These are phyloP conservation scores for Trifolium subterraneum DNA, from an alignment of 306 rosid genomes.

Conservation along the genomic window DNA sequence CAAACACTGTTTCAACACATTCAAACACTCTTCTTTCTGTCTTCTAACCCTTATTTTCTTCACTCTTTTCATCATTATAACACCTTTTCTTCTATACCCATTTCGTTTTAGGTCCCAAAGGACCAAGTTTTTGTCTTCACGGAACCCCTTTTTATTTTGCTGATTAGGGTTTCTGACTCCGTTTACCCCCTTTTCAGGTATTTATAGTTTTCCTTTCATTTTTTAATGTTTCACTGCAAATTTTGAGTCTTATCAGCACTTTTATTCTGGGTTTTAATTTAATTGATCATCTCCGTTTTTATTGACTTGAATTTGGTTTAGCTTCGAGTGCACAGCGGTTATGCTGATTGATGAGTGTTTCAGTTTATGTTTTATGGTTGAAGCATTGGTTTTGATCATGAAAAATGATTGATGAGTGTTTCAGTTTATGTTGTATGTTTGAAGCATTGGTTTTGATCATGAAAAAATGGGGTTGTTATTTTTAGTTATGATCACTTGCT, in stretches of 20 bases:
- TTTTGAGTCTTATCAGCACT: constrained; percentile 1
- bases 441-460: constrained; percentile 18
- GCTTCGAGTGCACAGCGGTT: constrained; percentile 31
- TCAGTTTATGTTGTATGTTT: constrained; percentile 35
- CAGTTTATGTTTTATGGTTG: constrained; percentile 36
- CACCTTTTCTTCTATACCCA: constrained; percentile 39
- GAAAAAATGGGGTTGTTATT: constrained; percentile 39
- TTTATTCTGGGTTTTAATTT: constrained; percentile 39
- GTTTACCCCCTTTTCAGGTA: constrained; percentile 46
- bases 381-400: constrained; percentile 14
- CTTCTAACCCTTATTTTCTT: constrained; percentile 13
- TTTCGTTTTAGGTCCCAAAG: constrained; percentile 27
- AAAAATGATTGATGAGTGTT: constrained; percentile 33
- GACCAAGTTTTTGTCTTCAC: constrained; percentile 4
- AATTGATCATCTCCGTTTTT: constrained; percentile 26
- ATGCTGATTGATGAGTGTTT: constrained; percentile 30
- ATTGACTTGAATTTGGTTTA: constrained; percentile 26
- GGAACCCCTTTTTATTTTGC: neutral
- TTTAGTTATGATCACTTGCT: constrained; percentile 43
- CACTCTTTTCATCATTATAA: constrained; percentile 11
- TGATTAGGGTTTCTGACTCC: constrained; percentile 52
- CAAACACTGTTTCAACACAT: constrained; percentile 12
- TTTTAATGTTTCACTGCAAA: constrained; percentile 26
- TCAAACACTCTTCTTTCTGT: constrained; percentile 20
- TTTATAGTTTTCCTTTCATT: constrained; percentile 23